Base-by-base conservation (phyloP, 495 filamentous ascomycete genomes). In the Talaromyces thailandensis region DNA sequence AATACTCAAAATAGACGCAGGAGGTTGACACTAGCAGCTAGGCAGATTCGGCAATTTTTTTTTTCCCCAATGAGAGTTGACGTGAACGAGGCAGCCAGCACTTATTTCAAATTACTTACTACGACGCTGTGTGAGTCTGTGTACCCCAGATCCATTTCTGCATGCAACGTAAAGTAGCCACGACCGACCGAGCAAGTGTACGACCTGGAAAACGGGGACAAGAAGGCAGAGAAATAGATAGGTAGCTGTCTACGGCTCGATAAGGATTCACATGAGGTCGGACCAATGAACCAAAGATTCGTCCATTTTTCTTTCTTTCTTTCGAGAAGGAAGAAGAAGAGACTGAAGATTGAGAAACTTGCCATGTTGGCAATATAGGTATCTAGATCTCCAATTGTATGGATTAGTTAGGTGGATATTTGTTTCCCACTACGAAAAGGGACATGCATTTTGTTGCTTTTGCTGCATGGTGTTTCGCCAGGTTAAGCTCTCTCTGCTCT, bases 71-170 rank as follows among this genome's bases (percentile, higher is more conserved):
- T 55, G 51, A 55, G 23, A 28, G 24, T 14, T 23, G 26, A 32
- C 12, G 1, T 29, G n/a, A 18, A 32, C n/a, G 55, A 57, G 55
- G 29, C 55, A 18, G 16, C 29, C 16, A 40, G 14, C 35, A 40
- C 14, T 40, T 40, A 40, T 40, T 26, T 16, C 23, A 55, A 28
- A 28, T 26, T 55, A 26, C 7, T 24, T 57, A 14, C 55, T 57
- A 35, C 29, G 55, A 57, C 26, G 29, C 29, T 57, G 55, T 57
- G 55, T 35, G 21, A 35, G 14, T 57, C 24, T 57, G 55, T 57
- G 55, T 35, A 57, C 55, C 55, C 55, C 55, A 12, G 16, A 57
- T 35, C 35, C 55, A 57, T n/a, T 57, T 35, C 29, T 57, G 26
- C 26, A 31, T 57, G 55, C 55, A 57, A 57, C 55, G 24, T 25